A percentile compares a stretch with the other conserved stretches of the same genome.
Evolutionary conservation across 768 basidiomycete species (phyloP).

Genomic region (Suillus alpinus): DNA sequence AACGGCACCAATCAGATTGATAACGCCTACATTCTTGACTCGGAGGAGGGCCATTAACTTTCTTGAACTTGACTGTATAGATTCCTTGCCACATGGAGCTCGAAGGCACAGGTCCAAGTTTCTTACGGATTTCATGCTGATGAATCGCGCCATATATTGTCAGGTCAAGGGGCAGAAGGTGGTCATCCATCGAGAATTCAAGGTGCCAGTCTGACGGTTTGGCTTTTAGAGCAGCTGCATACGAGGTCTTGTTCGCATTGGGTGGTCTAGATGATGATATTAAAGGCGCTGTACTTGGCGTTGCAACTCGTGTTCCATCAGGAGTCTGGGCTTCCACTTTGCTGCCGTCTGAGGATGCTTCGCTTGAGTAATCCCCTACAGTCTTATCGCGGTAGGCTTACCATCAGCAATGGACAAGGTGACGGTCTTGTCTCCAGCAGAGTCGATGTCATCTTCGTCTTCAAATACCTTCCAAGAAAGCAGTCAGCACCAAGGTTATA

Average conservation of each 20-base stretch:
- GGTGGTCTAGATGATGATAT: slow-evolving; percentile 31
- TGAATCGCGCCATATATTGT: slow-evolving; percentile 98
- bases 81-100: slow-evolving; percentile 87
- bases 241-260: slow-evolving; percentile 56
- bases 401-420: slow-evolving; percentile 81
- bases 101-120: slow-evolving; percentile 57
- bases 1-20: neutral
- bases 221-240: slow-evolving; percentile 90
- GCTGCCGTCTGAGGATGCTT: slow-evolving; percentile 66
- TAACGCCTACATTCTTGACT: slow-evolving; percentile 52
- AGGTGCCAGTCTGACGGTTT: slow-evolving; percentile 97
- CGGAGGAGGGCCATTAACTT: slow-evolving; percentile 79
- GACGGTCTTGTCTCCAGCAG: slow-evolving; percentile 78
- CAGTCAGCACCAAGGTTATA: slow-evolving; percentile 12
- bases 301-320: slow-evolving; percentile 91
- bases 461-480: slow-evolving; percentile 61
- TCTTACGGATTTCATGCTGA: slow-evolving; percentile 82
- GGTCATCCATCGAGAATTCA: slow-evolving; percentile 92
- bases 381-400: slow-evolving; percentile 26
- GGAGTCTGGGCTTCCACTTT: slow-evolving; percentile 95
- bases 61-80: slow-evolving; percentile 91
- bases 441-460: slow-evolving; percentile 79
- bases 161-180: slow-evolving; percentile 76
- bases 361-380: slow-evolving; percentile 7
- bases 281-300: slow-evolving; percentile 59